Percentiles rank a stretch among this genome's conserved stretches.
These are phyloP conservation scores for Erodium maritimum DNA, from an alignment of 345 rosid species.

Conservation along the genomic window DNA sequence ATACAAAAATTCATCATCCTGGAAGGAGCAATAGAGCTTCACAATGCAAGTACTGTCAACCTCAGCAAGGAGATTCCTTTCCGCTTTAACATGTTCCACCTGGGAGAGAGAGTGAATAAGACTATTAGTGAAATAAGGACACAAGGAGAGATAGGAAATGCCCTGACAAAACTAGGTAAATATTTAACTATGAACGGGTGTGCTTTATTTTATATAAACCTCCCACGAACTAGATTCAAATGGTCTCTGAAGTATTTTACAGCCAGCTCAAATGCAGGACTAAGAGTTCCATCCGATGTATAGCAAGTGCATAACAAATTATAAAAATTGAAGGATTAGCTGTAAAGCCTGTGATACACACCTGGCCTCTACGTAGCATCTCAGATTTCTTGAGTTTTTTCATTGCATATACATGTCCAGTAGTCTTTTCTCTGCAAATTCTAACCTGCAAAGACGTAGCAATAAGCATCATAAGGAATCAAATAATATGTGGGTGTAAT, in stretches of 20 bases:
- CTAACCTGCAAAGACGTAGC: constrained; percentile 41
- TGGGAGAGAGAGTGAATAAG: constrained; percentile 8
- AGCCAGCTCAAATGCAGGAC: not conserved
- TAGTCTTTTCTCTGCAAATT: constrained; percentile 68
- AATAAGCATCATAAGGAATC: not conserved
- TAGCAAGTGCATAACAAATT: not conserved
- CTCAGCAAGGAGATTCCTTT: constrained; percentile 94
- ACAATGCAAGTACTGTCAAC: constrained; percentile 84
- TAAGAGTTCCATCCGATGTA: not conserved
- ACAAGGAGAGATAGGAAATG: not conserved
- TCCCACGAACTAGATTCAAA: not conserved
- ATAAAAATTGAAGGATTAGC: not conserved
- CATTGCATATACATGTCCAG: constrained; percentile 83
- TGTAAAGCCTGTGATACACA: constrained; percentile 27
- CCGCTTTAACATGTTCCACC: constrained; percentile 93
- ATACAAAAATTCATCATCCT: constrained; percentile 71
- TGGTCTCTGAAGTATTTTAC: not conserved
- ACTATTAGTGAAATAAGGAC: no score
- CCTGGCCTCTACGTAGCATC: constrained; percentile 98
- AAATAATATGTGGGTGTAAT: not conserved
- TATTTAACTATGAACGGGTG: not conserved
- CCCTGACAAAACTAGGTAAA: not conserved
- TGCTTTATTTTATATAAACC: not conserved
- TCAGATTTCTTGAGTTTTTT: constrained; percentile 92
- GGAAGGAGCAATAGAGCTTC: constrained; percentile 85